phyloP scores from a whole-genome alignment of 78 protist genomes.

The Polysphondylium violaceum region DNA sequence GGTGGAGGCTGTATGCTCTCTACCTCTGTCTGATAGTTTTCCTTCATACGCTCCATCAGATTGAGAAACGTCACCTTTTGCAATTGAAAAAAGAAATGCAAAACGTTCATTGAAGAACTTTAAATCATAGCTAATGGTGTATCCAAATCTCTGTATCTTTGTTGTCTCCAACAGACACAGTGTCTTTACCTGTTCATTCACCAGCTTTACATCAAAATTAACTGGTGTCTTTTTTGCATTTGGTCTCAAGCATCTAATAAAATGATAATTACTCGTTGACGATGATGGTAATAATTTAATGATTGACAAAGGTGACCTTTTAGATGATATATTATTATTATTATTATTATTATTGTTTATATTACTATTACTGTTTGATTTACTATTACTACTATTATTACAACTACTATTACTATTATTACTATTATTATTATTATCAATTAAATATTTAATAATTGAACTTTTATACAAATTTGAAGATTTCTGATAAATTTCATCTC shows the following conservation, averaged over 20 bases:
- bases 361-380: too few relatives aligned
- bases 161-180: constrained; percentile 84
- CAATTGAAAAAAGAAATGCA: constrained; percentile 27
- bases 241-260: constrained; percentile 93
- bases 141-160: constrained; percentile 91
- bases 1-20: constrained; percentile 25
- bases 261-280: constrained; percentile 85
- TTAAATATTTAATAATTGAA: constrained; percentile 24
- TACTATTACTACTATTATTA: too few relatives aligned
- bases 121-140: constrained; percentile 77
- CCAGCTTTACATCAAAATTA: constrained; percentile 37
- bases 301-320: constrained; percentile 58
- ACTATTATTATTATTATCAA: neutral
- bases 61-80: neutral
- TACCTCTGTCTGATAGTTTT: constrained; percentile 18
- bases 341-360: too few relatives aligned
- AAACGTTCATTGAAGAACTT: constrained; percentile 79
- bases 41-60: constrained; percentile 43
- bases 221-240: constrained; percentile 71
- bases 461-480: neutral
- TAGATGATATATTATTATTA: neutral
- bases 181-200: constrained; percentile 87
- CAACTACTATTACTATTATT: too few relatives aligned
- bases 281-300: constrained; percentile 38
- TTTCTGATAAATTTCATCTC: constrained; percentile 35